Base-by-base conservation (phyloP, 2,329 filamentous ascomycete species). In the Curvularia verruculosa region DNA sequence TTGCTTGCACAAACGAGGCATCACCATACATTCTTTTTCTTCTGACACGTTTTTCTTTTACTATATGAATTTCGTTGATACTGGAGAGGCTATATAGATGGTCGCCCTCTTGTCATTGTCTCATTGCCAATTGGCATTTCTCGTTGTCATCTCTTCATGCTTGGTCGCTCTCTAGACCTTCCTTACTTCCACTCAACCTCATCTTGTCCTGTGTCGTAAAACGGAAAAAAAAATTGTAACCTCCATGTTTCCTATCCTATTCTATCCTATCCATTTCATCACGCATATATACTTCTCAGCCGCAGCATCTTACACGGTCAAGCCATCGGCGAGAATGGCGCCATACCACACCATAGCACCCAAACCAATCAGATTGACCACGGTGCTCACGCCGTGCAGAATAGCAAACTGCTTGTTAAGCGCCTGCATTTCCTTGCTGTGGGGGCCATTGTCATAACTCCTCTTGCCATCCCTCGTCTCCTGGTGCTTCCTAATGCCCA, bases 381-480 rank as follows among this genome's bases (percentile, higher is more conserved):
- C 75, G 26, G 90, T 90, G 7, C 91, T 96, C 46, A 90, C 79
- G 5, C 93, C 91, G 76, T 99, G 95, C 55, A 96, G 77, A 60
- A 84, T 85, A 15, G 85, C 86, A 75, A 98, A 98, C 56, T 60
- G 51, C 58, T 57, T 67, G 52, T 78, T 78, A 64, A 78, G 40
- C n/a, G 37, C 59, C 66, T 86, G 77, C 93, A 98, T 97, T 79
- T 94, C 91, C 66, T 88, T 83, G 5, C 90, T 95, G 70, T 96
- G 91, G 37, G 92, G 90, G 1, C 87, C 84, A 50, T 85, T 80
- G 63, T 96, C 92, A 70, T 89, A 90, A 76, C 88, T 91, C 74
- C 89, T 90, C 83, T 96, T 97, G 52, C 92, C 92, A 73, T 97
- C 94, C 68, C 89, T 87, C 60, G 89, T 92, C 82, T 94, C 93